Evolutionary conservation across 768 basidiomycete genomes (phyloP), one percentile per base, ranked within the genome.

Genomic region (Albatrellus ellisii): DNA sequence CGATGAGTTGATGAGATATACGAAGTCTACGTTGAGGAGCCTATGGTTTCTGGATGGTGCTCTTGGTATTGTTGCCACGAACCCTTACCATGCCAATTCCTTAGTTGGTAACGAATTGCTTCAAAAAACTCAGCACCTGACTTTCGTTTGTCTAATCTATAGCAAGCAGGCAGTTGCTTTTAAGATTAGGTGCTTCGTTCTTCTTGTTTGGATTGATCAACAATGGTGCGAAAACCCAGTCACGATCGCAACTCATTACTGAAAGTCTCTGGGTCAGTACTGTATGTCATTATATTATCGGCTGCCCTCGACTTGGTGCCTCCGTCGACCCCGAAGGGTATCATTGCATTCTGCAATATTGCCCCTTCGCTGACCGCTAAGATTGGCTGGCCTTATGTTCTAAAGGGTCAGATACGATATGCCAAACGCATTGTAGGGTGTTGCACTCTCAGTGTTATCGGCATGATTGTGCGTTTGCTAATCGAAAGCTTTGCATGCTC

Each of bases 251-350:
- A 33, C 15, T 41, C 39, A 20, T 34, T 33, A 48, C 7, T 44
- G 36, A 4, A 39, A 31, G 29, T 31, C 21, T 27, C 21, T 33
- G n/a, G 10, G 4, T 0, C 48, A 90, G 90, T 95, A 4, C 68
- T 94, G 43, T 95, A 98, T 61, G 94, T 99, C 27, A 84, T 98
- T 46, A 95, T 98, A 47, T 74, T 99, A 15, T 94, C 89, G 1
- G 94, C 94, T 5, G 95, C 95, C 1, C 67, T 97, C 3, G 95
- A 99, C 55, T 72, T 99, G 3, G 91, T 95, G 1, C 85, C 90
- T 6, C 79, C 87, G 1, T 73, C 81, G 2, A 94, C 89, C 0
- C 92, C 94, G 0, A 94, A 94, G 57, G 94, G 94, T 12, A 77
- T 98, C 42, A 89, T 98, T 40, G 77, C 83, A 0, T 90, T 98